These are phyloP conservation scores for Linanthus parryae DNA, from an alignment of 148 eudicot species.

Conservation along the genomic window DNA sequence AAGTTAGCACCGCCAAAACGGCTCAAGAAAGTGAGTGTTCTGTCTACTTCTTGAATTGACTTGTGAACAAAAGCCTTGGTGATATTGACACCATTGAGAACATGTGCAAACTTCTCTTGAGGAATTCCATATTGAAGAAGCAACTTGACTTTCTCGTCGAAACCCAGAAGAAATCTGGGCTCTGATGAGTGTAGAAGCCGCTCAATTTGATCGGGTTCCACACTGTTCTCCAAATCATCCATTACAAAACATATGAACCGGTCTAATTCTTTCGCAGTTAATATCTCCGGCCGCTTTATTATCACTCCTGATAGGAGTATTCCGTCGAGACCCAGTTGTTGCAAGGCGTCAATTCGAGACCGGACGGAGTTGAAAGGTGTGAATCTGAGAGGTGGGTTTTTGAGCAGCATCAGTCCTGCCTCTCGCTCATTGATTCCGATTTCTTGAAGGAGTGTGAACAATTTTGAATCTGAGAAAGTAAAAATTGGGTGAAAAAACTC, in stretches of 20 bases:
- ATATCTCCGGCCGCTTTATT: slow-evolving; percentile 45
- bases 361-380: slow-evolving; percentile 42
- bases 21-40: slow-evolving; percentile 45
- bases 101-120: slow-evolving; percentile 52
- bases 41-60: slow-evolving; percentile 57
- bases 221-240: slow-evolving; percentile 25
- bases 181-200: slow-evolving; percentile 45
- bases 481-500: too few species aligned
- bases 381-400: slow-evolving; percentile 37
- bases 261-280: slow-evolving; percentile 52
- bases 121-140: slow-evolving; percentile 54
- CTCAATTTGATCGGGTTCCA: slow-evolving; percentile 52
- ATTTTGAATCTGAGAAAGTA: slow-evolving; percentile 29
- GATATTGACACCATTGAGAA: slow-evolving; percentile 70
- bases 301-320: slow-evolving; percentile 43
- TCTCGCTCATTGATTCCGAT: slow-evolving; percentile 52
- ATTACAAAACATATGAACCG: slow-evolving; percentile 32
- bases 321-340: slow-evolving; percentile 40
- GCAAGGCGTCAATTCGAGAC: slow-evolving; percentile 39
- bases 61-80: slow-evolving; percentile 61
- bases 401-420: slow-evolving; percentile 28
- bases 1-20: slow-evolving; percentile 62
- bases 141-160: slow-evolving; percentile 49
- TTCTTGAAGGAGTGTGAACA: slow-evolving; percentile 42
- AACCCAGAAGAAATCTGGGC: slow-evolving; percentile 50